These are phyloP conservation scores for Alternaria alternata DNA, from an alignment of 2,329 filamentous ascomycete genomes.

Conservation along the genomic window DNA sequence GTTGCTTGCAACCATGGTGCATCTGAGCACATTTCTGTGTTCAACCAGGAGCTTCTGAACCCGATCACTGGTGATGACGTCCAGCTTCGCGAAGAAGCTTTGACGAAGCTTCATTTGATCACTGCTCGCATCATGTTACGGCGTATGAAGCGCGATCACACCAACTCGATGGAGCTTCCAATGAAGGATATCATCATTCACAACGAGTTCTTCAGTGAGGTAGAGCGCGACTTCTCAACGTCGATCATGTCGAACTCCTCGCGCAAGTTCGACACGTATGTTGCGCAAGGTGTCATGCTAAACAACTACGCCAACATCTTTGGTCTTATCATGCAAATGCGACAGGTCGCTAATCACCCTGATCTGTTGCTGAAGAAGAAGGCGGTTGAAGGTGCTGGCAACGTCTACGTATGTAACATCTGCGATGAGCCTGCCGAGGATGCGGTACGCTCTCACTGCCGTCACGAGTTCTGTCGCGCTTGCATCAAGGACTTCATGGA, in stretches of 20 bases:
- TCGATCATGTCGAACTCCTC: slow-evolving; percentile 94
- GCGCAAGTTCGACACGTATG: slow-evolving; percentile 93
- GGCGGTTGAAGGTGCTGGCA: slow-evolving; percentile 83
- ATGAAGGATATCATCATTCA: slow-evolving; percentile 93
- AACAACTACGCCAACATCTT: slow-evolving; percentile 96
- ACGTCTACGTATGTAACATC: slow-evolving; percentile 89
- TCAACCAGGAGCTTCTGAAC: slow-evolving; percentile 94
- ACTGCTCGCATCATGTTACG: slow-evolving; percentile 96
- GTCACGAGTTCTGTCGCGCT: slow-evolving; percentile 87
- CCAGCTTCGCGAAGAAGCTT: slow-evolving; percentile 70
- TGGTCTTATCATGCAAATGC: slow-evolving; percentile 98
- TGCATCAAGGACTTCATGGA: slow-evolving; percentile 83
- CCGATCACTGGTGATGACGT: slow-evolving; percentile 65
- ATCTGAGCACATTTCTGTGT: slow-evolving; percentile 78
- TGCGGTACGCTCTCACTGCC: slow-evolving; percentile 88
- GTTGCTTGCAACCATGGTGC: slow-evolving; percentile 71
- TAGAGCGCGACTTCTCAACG: slow-evolving; percentile 92
- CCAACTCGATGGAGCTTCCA: slow-evolving; percentile 92
- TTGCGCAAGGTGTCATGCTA: slow-evolving; percentile 89
- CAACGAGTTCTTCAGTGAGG: slow-evolving; percentile 95
- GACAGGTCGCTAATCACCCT: slow-evolving; percentile 95
- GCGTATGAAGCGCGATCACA: slow-evolving; percentile 92
- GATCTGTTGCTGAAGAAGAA: slow-evolving; percentile 89
- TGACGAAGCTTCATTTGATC: slow-evolving; percentile 84
- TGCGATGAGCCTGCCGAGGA: slow-evolving; percentile 97